phyloP scores from a whole-genome alignment of 2,329 filamentous ascomycete species.

The Colletotrichum sidae region DNA sequence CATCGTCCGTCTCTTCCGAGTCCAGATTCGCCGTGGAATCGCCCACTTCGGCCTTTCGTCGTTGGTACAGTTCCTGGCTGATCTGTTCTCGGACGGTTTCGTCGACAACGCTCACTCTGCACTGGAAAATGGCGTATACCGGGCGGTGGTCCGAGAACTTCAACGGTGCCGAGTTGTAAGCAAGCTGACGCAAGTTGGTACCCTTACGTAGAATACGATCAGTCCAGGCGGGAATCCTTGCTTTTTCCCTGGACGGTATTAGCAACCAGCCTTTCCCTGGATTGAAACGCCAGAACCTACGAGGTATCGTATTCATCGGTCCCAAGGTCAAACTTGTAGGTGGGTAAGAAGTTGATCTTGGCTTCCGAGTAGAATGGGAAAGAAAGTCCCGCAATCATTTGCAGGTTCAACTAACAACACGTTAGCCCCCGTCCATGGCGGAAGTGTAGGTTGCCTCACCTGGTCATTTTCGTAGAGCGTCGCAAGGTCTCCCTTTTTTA shows the following conservation, averaged over 20 bases:
- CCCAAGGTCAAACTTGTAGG: conserved; percentile 94
- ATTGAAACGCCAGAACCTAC: conserved; percentile 55
- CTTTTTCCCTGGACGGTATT: conserved; percentile 77
- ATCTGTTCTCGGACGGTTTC: conserved; percentile 79
- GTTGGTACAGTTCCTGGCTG: conserved; percentile 79
- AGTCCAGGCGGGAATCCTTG: conserved; percentile 95
- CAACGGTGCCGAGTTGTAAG: conserved; percentile 85
- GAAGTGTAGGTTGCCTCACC: conserved; percentile 52
- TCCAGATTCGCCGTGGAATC: conserved; percentile 68
- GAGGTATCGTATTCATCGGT: conserved; percentile 93
- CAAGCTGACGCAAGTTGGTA: conserved; percentile 81
- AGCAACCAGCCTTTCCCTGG: conserved; percentile 39
- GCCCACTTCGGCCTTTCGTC: conserved; percentile 74
- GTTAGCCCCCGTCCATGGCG: not conserved
- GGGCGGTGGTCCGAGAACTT: conserved; percentile 96
- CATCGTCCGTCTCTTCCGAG: conserved; percentile 75
- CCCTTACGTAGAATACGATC: conserved; percentile 93
- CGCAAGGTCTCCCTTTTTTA: conserved; percentile 79
- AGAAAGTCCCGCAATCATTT: conserved; percentile 92
- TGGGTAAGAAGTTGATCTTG: conserved; percentile 88
- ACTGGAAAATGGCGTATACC: conserved; percentile 90
- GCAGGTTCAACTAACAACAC: conserved; percentile 78
- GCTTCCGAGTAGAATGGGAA: conserved; percentile 95
- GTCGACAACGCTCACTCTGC: conserved; percentile 83
- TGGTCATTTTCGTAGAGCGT: conserved; percentile 93